Conservation (phyloP, 257 asterid genomes). For the Capsicum baccatum region DNA sequence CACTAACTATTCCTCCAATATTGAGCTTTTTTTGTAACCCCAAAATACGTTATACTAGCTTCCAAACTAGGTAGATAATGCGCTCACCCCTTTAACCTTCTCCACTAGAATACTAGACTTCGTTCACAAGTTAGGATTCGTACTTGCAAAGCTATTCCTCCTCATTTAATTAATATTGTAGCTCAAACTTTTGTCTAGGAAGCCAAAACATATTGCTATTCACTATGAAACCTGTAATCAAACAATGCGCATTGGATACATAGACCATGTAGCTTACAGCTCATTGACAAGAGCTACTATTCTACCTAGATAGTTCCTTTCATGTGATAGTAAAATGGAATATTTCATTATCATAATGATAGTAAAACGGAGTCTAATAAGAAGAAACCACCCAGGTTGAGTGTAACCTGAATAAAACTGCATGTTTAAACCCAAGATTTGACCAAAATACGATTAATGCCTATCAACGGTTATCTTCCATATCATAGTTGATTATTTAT, state of each 20-base stretch:
- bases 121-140: neutral
- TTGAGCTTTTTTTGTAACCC: neutral
- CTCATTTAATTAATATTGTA: neutral
- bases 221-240: neutral
- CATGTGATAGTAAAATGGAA: neutral
- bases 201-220: neutral
- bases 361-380: neutral
- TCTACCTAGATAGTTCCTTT: neutral
- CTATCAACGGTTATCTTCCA: neutral
- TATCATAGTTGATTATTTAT: neutral
- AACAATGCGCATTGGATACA: neutral
- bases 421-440: neutral
- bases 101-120: conserved; percentile 8
- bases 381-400: neutral
- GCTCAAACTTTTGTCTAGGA: neutral
- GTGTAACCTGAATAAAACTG: neutral
- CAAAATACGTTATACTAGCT: neutral
- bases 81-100: neutral
- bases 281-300: neutral
- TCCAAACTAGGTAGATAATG: neutral
- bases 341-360: too few relatives aligned
- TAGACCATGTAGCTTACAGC: neutral
- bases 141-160: neutral
- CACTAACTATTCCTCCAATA: neutral
- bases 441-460: neutral